Evolutionary conservation across 352 stramenopile species (phyloP), one percentile per base, ranked within the genome.

Genomic region (Globisporangium perplexum): DNA sequence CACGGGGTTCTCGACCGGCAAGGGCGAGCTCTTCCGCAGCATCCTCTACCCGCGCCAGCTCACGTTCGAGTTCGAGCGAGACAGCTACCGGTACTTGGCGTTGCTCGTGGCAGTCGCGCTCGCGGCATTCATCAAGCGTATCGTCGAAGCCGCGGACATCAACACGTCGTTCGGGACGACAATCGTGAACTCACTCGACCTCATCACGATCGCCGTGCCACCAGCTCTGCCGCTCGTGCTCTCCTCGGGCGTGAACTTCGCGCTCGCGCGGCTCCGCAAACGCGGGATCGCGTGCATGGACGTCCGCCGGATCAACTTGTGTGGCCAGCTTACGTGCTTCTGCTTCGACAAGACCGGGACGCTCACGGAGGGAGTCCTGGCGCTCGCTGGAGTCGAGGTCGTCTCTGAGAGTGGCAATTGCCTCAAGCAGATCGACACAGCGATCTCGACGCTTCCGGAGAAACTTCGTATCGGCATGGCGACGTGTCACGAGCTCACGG

Each of bases 271-370:
- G 1, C 69, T 91, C 10, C 54, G 73, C 41, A 5, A 49, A 5
- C 58, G 56, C 3, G 72, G 68, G 18, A 71, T 91, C 28, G 78
- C 77, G 47, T 91, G 81, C 56, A 83, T 91, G 33, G 71, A 91
- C 57, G 65, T 77, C 11, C 62, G 83, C 44, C 72, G 78, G 4
- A 71, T 91, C 58, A 89, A 88, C 55, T 62, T 83, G 31, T 68
- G 71, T 3, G 80, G 80, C 1, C 77, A 91, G 44, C 58, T 91
- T 7, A 63, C 87, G 42, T 86, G 69, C 46, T 89, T 89, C 38
- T 89, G 77, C 61, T 91, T 91, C 28, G 81, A 91, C 66, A 91
- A 91, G 68, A 91, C 81, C 12, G 81, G 81, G 5, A 91, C 81
- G 17, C 63, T 91, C 6, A 87, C 81, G 7, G 81, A 68, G 36